Percentiles rank a stretch among this genome's conserved stretches.
Evolutionary conservation across 305 asterid species (phyloP).

Genomic region (Fraxinus velutina): DNA sequence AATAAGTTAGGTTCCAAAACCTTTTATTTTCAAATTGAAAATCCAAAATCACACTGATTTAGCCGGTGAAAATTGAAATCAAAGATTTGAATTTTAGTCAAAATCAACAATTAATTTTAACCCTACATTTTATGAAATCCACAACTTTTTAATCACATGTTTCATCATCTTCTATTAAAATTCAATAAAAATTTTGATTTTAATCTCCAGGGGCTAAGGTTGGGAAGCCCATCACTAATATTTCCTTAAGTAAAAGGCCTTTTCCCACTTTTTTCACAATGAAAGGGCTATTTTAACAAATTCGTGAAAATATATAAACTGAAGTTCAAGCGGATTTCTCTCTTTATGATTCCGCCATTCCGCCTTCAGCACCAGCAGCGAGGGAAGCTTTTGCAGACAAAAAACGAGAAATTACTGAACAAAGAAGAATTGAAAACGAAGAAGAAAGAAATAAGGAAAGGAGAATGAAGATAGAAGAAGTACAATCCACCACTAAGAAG

Average conservation of each 20-base stretch:
- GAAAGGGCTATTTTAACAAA: neutral
- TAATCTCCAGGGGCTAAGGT: neutral
- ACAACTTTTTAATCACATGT: too few relatives aligned
- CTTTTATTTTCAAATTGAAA: neutral
- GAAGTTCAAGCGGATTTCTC: neutral
- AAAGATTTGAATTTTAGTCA: too few relatives aligned
- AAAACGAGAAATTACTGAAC: neutral
- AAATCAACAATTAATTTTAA: too few relatives aligned
- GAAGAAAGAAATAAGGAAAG: neutral
- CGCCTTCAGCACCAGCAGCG: slow-evolving; percentile 22
- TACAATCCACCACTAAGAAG: slow-evolving; percentile 83
- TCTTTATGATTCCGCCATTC: neutral
- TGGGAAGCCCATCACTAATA: neutral
- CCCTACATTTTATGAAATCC: too few relatives aligned
- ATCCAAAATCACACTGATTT: too few relatives aligned
- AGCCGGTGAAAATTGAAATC: too few relatives aligned
- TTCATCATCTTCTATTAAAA: too few relatives aligned
- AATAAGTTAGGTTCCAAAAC: neutral
- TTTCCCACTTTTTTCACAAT: neutral
- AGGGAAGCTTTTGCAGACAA: neutral
- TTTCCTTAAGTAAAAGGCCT: neutral
- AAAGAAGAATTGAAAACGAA: neutral
- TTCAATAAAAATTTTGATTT: too few relatives aligned
- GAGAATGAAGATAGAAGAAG: slow-evolving; percentile 86
- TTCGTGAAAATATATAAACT: neutral